Base-by-base conservation (phyloP, 2,329 filamentous ascomycete species). In the Colletotrichum endophyticum region DNA sequence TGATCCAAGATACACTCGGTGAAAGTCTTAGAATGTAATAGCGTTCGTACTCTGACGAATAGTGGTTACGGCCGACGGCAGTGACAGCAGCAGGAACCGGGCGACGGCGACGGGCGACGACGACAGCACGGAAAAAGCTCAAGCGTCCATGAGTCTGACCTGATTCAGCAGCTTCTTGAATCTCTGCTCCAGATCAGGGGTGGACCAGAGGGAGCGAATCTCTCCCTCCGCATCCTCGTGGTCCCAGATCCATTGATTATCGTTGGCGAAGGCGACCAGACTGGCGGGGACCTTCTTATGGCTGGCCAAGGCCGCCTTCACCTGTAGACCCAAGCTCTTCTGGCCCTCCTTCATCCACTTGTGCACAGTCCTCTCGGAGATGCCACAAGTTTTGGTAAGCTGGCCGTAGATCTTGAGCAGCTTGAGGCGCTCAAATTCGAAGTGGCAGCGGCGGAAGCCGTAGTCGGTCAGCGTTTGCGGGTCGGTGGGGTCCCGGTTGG, bases 161-260 rank as follows among this genome's bases (percentile, higher is more conserved):
- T 61, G 15, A 0, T 19, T 19, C 8, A 61, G 8, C 9, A 61
- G 16, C 27, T 61, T n/a, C 57, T 61, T 32, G 3, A 61, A 61
- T 61, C 57, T 32, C 27, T 16, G 27, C 1, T 28, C 16, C 28
- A 61, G 3, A n/a, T 61, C 57, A 7, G 57, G 57, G 3, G 57
- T 61, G 28, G 27, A 30, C 27, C 27, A 61, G 16, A 61, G 57
- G 3, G 57, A 25, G 16, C 57, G 22, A 30, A n/a, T 28, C 57
- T 61, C 57, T 9, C 57, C 57, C 27, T 61, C 57, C 0, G 57
- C 57, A 6, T 61, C 57, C 25, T 61, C 16, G 16, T 27, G 15
- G 57, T 61, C 28, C 57, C 57, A 61, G 13, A 61, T 32, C 57
- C 57, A 61, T 19, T 61, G 57, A 25, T 61, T 61, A 19, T 61